Percentiles rank a stretch among this genome's conserved stretches.
Evolutionary conservation across 306 rosid species (phyloP).

Genomic region (Malus domestica): ASM211411v1 NC_041789.1:1430501-1431000

Average conservation of each 20-base stretch:
- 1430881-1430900: conserved; percentile 35
- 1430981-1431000: conserved; percentile 55
- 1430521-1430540: conserved; percentile 51
- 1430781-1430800: conserved; percentile 10
- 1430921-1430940: conserved; percentile 16
- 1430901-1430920: conserved; percentile 41
- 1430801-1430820: conserved; percentile 7
- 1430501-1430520: conserved; percentile 81
- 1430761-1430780: conserved; percentile 1
- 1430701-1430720: conserved; percentile 20
- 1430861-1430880: conserved; percentile 14
- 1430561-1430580: conserved; percentile 38
- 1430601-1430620: conserved; percentile 20
- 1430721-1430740: conserved; percentile 22
- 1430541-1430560: conserved; percentile 52
- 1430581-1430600: not conserved
- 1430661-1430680: conserved; percentile 53
- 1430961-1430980: conserved; percentile 57
- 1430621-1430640: conserved; percentile 12
- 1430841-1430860: conserved; percentile 6
- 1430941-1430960: conserved; percentile 14
- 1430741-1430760: conserved; percentile 15
- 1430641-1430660: conserved; percentile 26
- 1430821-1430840: conserved; percentile 12
- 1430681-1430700: conserved; percentile 25